phyloP scores from a whole-genome alignment of 441 rosid genomes.

The Euphorbia corollata region DNA sequence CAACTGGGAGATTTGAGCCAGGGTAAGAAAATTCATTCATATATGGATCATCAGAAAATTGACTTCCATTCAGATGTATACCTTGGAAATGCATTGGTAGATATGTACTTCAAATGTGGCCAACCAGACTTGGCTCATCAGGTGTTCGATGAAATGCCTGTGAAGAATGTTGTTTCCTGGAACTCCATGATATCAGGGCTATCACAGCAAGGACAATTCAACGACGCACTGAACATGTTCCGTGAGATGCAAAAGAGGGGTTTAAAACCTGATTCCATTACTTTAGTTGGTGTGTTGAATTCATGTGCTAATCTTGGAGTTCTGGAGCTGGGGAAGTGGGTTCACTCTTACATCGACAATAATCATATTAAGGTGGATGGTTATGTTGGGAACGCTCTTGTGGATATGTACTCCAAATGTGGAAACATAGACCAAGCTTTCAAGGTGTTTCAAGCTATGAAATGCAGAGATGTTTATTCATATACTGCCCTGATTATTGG shows the following conservation, averaged over 20 bases:
- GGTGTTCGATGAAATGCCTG: conserved; percentile 12
- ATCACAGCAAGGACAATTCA: conserved; percentile 12
- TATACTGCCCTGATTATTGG: conserved; percentile 22
- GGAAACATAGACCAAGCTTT: conserved; percentile 18
- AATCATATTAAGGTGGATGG: conserved; percentile 10
- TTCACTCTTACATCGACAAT: conserved; percentile 15
- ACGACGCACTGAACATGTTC: conserved; percentile 14
- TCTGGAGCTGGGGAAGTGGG: conserved; percentile 17
- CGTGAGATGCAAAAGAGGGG: conserved; percentile 13
- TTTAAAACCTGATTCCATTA: conserved; percentile 6
- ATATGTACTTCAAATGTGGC: conserved; percentile 18
- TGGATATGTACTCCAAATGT: too few species aligned
- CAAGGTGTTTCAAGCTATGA: conserved; percentile 12
- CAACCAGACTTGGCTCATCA: conserved; percentile 10
- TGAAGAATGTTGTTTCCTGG: conserved; percentile 17
- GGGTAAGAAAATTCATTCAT: conserved; percentile 8
- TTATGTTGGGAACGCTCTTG: too few species aligned
- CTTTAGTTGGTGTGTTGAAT: conserved; percentile 17
- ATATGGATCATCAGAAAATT: not conserved
- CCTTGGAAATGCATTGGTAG: conserved; percentile 16
- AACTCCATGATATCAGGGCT: conserved; percentile 18
- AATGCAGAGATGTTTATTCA: conserved; percentile 12
- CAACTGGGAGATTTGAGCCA: conserved; percentile 9
- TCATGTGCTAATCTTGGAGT: conserved; percentile 21
- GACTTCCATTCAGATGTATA: conserved; percentile 12